These are phyloP conservation scores for Breynia disticha DNA, from an alignment of 441 rosid genomes.

Conservation along the genomic window DNA sequence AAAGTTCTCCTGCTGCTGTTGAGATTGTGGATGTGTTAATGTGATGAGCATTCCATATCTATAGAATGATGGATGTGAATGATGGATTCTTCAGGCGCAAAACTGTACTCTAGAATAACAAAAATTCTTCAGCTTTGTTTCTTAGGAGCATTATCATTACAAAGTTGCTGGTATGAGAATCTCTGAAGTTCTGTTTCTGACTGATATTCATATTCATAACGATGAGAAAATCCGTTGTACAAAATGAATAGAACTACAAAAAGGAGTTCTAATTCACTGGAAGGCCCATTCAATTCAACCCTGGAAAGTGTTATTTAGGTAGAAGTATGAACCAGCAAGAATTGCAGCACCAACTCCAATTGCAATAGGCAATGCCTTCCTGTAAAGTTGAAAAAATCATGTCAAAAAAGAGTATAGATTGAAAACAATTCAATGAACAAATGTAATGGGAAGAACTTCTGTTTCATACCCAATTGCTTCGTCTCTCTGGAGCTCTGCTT, in stretches of 20 bases:
- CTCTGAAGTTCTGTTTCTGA: not conserved
- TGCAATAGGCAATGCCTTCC: slow-evolving; percentile 67
- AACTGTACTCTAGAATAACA: no score
- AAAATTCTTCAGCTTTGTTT: no score
- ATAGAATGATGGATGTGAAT: not conserved
- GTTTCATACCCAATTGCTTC: slow-evolving; percentile 59
- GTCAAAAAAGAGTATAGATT: not conserved
- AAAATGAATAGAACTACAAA: not conserved
- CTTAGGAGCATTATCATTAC: no score
- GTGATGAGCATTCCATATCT: not conserved
- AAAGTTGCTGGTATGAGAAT: not conserved
- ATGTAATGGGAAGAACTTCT: not conserved
- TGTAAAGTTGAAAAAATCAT: slow-evolving; percentile 20
- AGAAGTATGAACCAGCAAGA: slow-evolving; percentile 71
- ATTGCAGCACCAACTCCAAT: slow-evolving; percentile 51
- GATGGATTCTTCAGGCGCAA: no score
- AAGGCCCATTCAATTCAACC: slow-evolving; percentile 29
- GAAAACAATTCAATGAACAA: not conserved
- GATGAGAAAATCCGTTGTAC: not conserved
- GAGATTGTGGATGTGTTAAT: not conserved
- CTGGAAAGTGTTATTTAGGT: slow-evolving; percentile 41
- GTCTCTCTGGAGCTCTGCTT: slow-evolving; percentile 58
- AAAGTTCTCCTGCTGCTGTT: not conserved
- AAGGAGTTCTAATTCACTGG: no score
- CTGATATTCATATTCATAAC: not conserved